These are phyloP conservation scores for Ceratobasidium theobromae DNA, from an alignment of 1,284 basidiomycete species.

Conservation along the genomic window DNA sequence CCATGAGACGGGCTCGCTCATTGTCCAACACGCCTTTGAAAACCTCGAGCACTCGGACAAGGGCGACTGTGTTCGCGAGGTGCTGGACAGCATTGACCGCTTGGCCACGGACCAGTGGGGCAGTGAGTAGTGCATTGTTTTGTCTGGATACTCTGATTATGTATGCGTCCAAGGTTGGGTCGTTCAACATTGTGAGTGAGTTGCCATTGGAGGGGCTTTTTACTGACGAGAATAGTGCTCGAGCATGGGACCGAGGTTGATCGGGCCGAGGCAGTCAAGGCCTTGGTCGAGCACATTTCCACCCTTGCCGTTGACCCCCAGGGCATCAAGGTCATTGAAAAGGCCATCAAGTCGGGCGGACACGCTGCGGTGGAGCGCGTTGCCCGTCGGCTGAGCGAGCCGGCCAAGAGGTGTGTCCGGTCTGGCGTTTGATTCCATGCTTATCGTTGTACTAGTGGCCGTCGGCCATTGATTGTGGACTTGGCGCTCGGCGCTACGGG, in stretches of 20 bases:
- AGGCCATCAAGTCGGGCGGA: conserved; percentile 79
- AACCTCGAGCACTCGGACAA: conserved; percentile 79
- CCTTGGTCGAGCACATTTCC: conserved; percentile 67
- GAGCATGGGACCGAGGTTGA: conserved; percentile 76
- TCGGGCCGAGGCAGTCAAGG: conserved; percentile 67
- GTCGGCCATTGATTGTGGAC: conserved; percentile 78
- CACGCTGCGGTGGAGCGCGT: conserved; percentile 63
- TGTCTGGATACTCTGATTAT: not conserved
- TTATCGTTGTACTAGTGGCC: conserved; percentile 51
- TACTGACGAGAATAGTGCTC: conserved; percentile 53
- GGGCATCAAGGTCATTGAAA: conserved; percentile 77
- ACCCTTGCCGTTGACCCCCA: conserved; percentile 78
- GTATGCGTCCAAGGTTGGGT: conserved; percentile 44
- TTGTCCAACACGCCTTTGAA: conserved; percentile 72
- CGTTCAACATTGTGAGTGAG: conserved; percentile 68
- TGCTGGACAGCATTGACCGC: conserved; percentile 62
- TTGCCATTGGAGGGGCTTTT: not conserved
- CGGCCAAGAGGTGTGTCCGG: conserved; percentile 63
- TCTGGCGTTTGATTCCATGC: conserved; percentile 11
- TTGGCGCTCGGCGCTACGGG: conserved; percentile 77
- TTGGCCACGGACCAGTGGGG: conserved; percentile 86
- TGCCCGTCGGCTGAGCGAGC: conserved; percentile 76
- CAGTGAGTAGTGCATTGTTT: conserved; percentile 22
- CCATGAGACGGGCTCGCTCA: conserved; percentile 66
- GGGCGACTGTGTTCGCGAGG: conserved; percentile 73